phyloP scores from a whole-genome alignment of 768 basidiomycete genomes.

The Mycena metata region DNA sequence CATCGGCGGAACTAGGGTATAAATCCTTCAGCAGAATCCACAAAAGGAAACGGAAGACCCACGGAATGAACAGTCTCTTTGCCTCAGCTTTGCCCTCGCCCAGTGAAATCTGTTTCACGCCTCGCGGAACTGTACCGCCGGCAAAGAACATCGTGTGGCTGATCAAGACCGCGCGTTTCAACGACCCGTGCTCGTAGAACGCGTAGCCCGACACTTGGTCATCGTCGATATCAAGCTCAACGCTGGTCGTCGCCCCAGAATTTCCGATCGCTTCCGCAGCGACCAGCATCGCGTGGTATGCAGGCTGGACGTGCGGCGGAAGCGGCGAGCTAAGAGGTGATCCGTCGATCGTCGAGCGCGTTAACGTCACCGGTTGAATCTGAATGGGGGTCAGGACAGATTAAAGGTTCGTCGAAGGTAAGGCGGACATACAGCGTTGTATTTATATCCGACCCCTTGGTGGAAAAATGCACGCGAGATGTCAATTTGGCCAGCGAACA shows the following conservation, averaged over 20 bases:
- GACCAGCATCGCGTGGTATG: conserved; percentile 60
- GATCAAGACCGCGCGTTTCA: conserved; percentile 57
- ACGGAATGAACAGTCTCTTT: conserved; percentile 34
- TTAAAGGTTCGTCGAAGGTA: background rate
- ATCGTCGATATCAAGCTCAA: conserved; percentile 53
- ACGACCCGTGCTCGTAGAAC: conserved; percentile 51
- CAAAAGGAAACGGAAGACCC: background rate
- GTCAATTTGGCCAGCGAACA: conserved; percentile 60
- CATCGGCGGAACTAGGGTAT: conserved; percentile 44
- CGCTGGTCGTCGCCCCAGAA: conserved; percentile 45
- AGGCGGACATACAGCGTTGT: conserved; percentile 10
- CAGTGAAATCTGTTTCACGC: conserved; percentile 18
- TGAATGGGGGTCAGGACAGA: conserved; percentile 31
- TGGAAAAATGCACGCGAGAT: conserved; percentile 27
- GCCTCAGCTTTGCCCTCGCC: background rate
- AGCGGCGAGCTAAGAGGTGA: conserved; percentile 48
- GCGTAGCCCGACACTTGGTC: conserved; percentile 59
- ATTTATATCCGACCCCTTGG: conserved; percentile 30
- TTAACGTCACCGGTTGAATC: conserved; percentile 61
- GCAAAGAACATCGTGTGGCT: conserved; percentile 54
- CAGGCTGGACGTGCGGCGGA: conserved; percentile 58
- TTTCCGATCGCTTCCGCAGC: conserved; percentile 54
- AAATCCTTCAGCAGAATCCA: background rate
- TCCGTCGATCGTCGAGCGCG: conserved; percentile 57
- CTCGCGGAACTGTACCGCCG: conserved; percentile 17